Evolutionary conservation across 257 asterid species (phyloP), one percentile per base, ranked within the genome.

Genomic region (Solanum ossicruentum): DNA sequence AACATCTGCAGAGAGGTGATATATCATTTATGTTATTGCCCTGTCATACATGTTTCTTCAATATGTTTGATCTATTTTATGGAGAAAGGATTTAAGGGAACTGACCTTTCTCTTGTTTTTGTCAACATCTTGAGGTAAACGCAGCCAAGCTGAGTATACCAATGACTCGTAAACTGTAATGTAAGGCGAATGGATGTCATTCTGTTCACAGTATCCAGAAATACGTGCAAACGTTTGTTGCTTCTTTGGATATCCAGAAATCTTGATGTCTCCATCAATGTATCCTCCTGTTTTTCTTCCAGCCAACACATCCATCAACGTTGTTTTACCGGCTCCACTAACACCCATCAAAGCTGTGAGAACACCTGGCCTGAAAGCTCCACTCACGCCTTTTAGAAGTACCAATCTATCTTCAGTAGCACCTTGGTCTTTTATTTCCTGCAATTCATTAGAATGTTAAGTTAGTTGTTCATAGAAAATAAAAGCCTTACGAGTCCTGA

Each of bases 291-390:
- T 93, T 88, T 93, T 93, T 45, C 97, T 88, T 39, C 95, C 97
- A 7, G 95, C 94, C 80, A 93, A 84, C 13, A 93, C 95, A 28
- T 93, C 97, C 97, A 93, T 90, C 32, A 93, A 92, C 12, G 95
- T 93, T 0, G 97, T 93, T 88, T 93, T 93, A 3, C 97, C 97
- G 0, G 97, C 97, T 26, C 97, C 97, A 63, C 94, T 93, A 15
- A 93, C 93, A 6, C 97, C 97, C 95, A 93, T 92, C 66, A 93
- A 78, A 79, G 97, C 94, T 15, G 95, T 89, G 28, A 93, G 91
- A 84, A 92, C 83, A 5, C 95, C 95, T 0, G 95, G 97, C 88
- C 90, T 91, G 71, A 93, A 92, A 17, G 92, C 92, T 36, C 95
- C 97, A 86, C 93, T 93, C 23, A 92, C 93, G 15, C 93, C 90